A percentile compares a stretch with the other conserved stretches of the same genome.
Evolutionary conservation across 805 yeast species (phyloP).

Genomic region (Ascoidea asiatica): DNA sequence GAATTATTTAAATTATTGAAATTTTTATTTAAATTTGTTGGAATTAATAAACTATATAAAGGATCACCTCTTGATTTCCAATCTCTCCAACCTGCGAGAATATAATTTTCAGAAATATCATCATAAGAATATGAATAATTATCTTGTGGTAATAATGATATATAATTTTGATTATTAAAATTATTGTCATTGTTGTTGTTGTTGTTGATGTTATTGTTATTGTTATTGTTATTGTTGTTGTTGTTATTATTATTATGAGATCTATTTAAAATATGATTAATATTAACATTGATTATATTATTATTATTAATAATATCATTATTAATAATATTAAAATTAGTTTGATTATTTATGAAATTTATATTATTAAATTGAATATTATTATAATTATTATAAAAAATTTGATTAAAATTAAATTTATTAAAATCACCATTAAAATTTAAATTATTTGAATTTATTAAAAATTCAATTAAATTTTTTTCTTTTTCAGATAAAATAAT

Average conservation of each 20-base stretch:
- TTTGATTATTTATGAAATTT: background rate
- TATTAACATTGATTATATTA: background rate
- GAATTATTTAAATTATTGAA: background rate
- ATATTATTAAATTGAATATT: background rate
- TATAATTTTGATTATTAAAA: background rate
- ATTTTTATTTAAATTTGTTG: slow-evolving; percentile 12
- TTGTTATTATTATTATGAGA: slow-evolving; percentile 5
- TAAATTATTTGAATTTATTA: slow-evolving; percentile 2
- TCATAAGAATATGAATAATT: slow-evolving; percentile 1
- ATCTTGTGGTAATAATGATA: background rate
- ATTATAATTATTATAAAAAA: background rate
- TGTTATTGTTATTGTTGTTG: slow-evolving; percentile 1
- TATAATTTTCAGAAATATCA: slow-evolving; percentile 10
- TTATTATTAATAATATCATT: too few relatives aligned
- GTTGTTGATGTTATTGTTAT: slow-evolving; percentile 3
- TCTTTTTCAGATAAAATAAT: slow-evolving; percentile 7
- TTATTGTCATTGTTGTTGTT: background rate
- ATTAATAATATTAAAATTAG: too few relatives aligned
- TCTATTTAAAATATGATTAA: slow-evolving; percentile 5
- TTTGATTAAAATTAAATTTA: slow-evolving; percentile 4
- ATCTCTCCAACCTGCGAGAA: slow-evolving; percentile 82
- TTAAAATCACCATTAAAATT: slow-evolving; percentile 4
- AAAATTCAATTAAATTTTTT: slow-evolving; percentile 8
- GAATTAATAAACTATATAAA: slow-evolving; percentile 29
- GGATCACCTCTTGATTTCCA: slow-evolving; percentile 76